phyloP scores from a whole-genome alignment of 805 yeast species.

The Alloascoidea africana region DNA sequence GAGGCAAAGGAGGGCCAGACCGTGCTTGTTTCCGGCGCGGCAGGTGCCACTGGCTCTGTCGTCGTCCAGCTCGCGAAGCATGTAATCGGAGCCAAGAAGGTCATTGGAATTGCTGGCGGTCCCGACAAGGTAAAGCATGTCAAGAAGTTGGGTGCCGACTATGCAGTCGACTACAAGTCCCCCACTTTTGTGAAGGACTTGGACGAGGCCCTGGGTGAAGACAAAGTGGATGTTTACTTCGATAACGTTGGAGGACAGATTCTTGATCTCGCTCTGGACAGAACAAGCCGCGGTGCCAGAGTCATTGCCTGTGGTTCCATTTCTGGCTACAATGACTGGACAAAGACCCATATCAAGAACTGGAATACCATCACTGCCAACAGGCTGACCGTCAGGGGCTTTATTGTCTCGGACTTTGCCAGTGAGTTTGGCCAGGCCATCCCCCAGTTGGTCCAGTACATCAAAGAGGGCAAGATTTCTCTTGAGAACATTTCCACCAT shows the following conservation, averaged over 20 bases:
- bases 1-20: constrained; percentile 27
- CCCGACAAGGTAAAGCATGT: constrained; percentile 37
- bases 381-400: constrained; percentile 37
- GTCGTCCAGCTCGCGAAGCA: constrained; percentile 42
- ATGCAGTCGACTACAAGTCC: constrained; percentile 38
- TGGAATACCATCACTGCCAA: constrained; percentile 30
- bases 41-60: constrained; percentile 60
- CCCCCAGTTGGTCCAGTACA: background rate
- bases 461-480: background rate
- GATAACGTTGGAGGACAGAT: constrained; percentile 55
- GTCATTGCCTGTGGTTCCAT: constrained; percentile 53
- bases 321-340: constrained; percentile 35
- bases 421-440: background rate
- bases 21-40: constrained; percentile 46
- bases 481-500: background rate
- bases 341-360: constrained; percentile 21
- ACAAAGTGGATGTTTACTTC: constrained; percentile 35
- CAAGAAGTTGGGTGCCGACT: constrained; percentile 37
- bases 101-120: constrained; percentile 50
- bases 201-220: constrained; percentile 24
- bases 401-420: constrained; percentile 30
- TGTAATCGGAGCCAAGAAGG: constrained; percentile 34
- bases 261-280: constrained; percentile 27
- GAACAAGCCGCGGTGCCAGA: constrained; percentile 18
- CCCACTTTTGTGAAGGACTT: constrained; percentile 21